Evolutionary conservation across 352 stramenopile genomes (phyloP).

Genomic region (Phytophthora foliorum): DNA sequence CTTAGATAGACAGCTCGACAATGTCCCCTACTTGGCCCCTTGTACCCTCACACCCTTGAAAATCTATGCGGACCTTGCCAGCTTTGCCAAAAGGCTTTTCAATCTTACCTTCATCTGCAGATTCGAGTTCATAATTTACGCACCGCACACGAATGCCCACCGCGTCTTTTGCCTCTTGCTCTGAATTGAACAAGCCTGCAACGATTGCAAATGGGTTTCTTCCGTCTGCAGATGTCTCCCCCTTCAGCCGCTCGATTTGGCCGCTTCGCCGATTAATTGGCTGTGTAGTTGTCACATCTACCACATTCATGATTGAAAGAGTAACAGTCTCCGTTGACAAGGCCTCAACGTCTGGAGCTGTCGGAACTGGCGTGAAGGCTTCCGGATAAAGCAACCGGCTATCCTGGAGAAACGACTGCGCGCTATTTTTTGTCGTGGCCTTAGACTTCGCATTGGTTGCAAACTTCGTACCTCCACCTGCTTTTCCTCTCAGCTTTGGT

Average conservation of each 20-base stretch:
- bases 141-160: conserved; percentile 39
- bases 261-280: conserved; percentile 16
- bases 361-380: conserved; percentile 23
- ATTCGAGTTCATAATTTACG: not conserved
- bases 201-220: conserved; percentile 78
- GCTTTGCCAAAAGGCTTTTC: conserved; percentile 84
- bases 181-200: conserved; percentile 59
- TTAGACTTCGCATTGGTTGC: conserved; percentile 1
- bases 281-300: not conserved
- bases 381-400: conserved; percentile 55
- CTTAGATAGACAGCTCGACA: conserved; percentile 42
- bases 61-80: conserved; percentile 75
- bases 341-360: not conserved
- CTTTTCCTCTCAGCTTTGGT: conserved; percentile 39
- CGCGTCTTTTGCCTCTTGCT: conserved; percentile 50
- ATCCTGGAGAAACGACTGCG: conserved; percentile 51
- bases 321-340: conserved; percentile 1
- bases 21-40: conserved; percentile 52
- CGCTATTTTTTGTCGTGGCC: conserved; percentile 9
- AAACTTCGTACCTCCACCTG: not conserved
- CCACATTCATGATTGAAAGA: conserved; percentile 6
- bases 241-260: conserved; percentile 73
- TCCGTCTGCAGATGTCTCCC: conserved; percentile 66
- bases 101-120: conserved; percentile 53
- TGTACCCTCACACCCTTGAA: conserved; percentile 55